Conservation (phyloP, 441 rosid species). For the Macaranga tanarius region DNA sequence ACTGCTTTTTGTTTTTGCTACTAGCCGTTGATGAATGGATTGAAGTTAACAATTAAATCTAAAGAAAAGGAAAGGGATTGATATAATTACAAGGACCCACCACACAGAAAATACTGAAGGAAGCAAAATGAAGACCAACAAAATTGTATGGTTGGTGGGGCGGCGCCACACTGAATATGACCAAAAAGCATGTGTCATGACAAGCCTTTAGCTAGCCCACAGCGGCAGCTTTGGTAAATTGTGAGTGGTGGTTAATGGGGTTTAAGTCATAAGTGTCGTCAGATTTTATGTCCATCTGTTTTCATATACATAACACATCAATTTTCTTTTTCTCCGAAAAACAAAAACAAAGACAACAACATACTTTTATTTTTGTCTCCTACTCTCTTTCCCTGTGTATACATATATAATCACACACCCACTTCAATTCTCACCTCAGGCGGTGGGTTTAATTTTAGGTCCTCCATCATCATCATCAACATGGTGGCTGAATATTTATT, state of each 20-base stretch:
- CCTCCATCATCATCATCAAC: no score
- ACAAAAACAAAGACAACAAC: no score
- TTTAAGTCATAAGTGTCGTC: background rate
- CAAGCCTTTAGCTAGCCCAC: background rate
- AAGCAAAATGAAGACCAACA: slow-evolving; percentile 3
- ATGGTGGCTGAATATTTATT: no score
- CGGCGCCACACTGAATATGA: slow-evolving; percentile 7
- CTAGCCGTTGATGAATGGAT: no score
- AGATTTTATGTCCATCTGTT: background rate
- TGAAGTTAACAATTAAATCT: background rate
- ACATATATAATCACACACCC: no score
- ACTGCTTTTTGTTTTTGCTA: no score
- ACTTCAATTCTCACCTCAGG: no score
- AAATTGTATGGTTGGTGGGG: background rate
- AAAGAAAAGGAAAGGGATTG: background rate
- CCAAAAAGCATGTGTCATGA: background rate
- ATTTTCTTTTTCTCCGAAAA: no score
- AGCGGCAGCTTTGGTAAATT: background rate
- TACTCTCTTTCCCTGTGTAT: no score
- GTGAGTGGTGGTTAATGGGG: background rate
- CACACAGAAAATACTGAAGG: background rate
- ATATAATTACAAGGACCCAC: background rate
- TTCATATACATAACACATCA: background rate
- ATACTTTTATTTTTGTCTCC: no score
- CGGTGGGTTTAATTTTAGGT: no score